Percentiles rank a stretch among this genome's conserved stretches.
Conservation (phyloP, 164 flowering plant genomes). For the Aristolochia contorta region DNA sequence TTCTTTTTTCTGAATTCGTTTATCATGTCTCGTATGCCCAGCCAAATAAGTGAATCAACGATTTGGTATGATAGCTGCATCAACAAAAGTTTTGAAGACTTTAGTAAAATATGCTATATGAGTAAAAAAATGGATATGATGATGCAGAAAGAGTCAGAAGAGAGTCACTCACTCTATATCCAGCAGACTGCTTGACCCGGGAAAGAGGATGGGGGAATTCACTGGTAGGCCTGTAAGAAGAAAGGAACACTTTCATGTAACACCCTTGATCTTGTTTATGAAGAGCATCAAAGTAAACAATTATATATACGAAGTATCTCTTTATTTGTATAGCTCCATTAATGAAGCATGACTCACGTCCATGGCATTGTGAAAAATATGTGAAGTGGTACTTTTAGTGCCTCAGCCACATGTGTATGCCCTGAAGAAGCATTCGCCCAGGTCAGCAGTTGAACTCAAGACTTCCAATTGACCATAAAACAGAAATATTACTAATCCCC, state of each 20-base stretch:
- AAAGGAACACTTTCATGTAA: neutral
- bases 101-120: neutral
- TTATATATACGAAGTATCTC: too few relatives aligned
- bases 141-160: neutral
- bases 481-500: conserved; percentile 7
- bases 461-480: conserved; percentile 9
- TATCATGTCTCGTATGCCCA: conserved; percentile 96
- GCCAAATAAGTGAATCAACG: conserved; percentile 97
- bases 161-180: conserved; percentile 64
- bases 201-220: conserved; percentile 98
- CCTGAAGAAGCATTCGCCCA: conserved; percentile 36
- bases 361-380: conserved; percentile 99
- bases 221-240: conserved; percentile 78
- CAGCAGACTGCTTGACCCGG: conserved; percentile 90
- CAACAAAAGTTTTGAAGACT: neutral
- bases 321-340: neutral
- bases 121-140: neutral
- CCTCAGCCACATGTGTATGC: conserved; percentile 96
- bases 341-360: conserved; percentile 75
- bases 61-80: conserved; percentile 95
- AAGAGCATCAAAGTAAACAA: too few relatives aligned
- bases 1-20: conserved; percentile 92
- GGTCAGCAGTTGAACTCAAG: conserved; percentile 14
- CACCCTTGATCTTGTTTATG: too few relatives aligned
- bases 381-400: conserved; percentile 83